Base-by-base conservation (phyloP, 2,329 filamentous ascomycete species). In the Exophiala dermatitidis region DNA sequence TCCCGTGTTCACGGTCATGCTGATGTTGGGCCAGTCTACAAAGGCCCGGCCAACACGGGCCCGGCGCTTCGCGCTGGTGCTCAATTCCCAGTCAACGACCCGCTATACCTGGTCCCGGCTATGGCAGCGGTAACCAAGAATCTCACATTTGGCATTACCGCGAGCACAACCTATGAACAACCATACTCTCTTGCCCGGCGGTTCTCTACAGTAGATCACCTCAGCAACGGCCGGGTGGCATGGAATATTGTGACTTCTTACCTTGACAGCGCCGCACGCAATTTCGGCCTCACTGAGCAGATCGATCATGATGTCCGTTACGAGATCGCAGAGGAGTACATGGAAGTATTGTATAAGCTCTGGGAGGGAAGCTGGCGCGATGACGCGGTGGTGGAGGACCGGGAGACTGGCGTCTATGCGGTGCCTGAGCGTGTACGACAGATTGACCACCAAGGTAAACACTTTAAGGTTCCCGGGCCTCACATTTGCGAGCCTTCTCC, bases 161-260 rank as follows among this genome's bases (percentile, higher is more conserved):
- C 83, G 0, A 78, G 79, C 1, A 85, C 83, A 0, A 85, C 81
- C 0, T 87, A 86, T 57, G 83, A 86, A 64, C 77, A 82, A 63
- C 83, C 84, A 0, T 86, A 85, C 62, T 79, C 84, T 59, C 70
- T 86, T 9, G 83, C 84, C 0, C 69, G 83, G 12, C 70, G 82
- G n/a, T 68, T 86, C 7, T 81, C 78, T 3, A 86, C 83, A 0
- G 72, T 86, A 0, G 84, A 87, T 62, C 84, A 86, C 64, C 68
- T 86, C 6, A 81, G 81, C 0, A 79, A 79, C 45, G 82, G 83
- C n/a, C 72, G 83, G 3, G 63, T 72, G 4, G 71, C 66, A 0
- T 77, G 75, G 76, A 79, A 79, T 47, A 74, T 77, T 34, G 75
- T 78, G 0, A 78, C 75, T 0, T 71, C 67, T 6, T 77, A 76